phyloP scores from a whole-genome alignment of 176 grass and related monocot genomes.

The Triticum dicoccoides region DNA sequence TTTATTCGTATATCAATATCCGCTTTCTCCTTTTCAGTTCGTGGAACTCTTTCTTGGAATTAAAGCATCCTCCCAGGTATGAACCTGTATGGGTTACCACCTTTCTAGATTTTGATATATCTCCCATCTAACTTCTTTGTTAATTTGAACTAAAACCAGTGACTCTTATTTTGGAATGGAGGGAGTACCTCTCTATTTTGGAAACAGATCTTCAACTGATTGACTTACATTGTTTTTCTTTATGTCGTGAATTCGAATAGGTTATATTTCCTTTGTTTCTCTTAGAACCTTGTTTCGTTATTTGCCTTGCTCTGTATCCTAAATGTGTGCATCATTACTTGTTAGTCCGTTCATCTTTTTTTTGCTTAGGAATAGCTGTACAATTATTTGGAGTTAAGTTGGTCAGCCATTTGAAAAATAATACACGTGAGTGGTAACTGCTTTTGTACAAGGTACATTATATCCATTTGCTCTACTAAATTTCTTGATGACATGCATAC shows the following conservation, averaged over 20 bases:
- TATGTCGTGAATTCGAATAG: not conserved
- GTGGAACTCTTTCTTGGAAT: constrained; percentile 86
- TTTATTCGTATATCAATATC: constrained; percentile 17
- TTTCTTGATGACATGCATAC: not conserved
- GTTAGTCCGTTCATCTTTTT: not conserved
- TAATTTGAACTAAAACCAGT: not conserved
- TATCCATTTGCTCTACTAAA: not conserved
- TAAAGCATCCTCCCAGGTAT: constrained; percentile 64
- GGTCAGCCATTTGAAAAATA: not conserved
- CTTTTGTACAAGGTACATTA: not conserved
- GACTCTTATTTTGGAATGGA: too few relatives aligned
- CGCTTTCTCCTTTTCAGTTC: constrained; percentile 62
- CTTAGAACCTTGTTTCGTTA: not conserved
- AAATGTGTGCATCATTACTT: not conserved
- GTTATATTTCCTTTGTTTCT: not conserved
- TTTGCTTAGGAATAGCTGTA: not conserved
- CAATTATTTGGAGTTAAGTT: not conserved
- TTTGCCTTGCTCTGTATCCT: not conserved
- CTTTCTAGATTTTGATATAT: not conserved
- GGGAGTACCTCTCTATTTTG: not conserved
- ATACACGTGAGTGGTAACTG: not conserved
- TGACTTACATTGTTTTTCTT: not conserved
- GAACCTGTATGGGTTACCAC: not conserved
- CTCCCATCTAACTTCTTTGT: constrained; percentile 3
- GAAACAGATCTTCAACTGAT: not conserved